Conservation (phyloP, 1,284 basidiomycete species). For the Heterobasidion annosum region DNA sequence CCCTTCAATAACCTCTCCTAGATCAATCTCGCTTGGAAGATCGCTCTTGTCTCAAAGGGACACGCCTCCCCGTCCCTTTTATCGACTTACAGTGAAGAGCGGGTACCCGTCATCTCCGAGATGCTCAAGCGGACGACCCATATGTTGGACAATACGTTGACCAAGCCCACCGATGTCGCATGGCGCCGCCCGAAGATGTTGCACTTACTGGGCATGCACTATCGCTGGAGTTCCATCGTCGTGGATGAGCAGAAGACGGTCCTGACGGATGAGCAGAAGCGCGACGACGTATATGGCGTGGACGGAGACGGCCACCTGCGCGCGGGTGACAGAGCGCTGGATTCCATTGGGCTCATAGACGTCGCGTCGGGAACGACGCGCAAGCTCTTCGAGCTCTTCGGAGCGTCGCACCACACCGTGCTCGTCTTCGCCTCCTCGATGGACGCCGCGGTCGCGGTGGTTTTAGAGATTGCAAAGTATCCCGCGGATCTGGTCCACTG, state of each 20-base stretch:
- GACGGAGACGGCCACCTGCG: background rate
- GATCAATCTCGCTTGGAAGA: constrained; percentile 25
- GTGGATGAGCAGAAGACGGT: constrained; percentile 5
- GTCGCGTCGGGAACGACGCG: background rate
- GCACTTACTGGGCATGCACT: constrained; percentile 12
- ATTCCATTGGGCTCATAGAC: constrained; percentile 6
- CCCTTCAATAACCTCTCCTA: background rate
- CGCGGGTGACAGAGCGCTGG: constrained; percentile 11
- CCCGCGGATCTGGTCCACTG: constrained; percentile 1
- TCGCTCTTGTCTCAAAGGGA: constrained; percentile 19
- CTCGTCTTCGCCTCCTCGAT: background rate
- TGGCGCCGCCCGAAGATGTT: constrained; percentile 6
- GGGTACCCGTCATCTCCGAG: constrained; percentile 17
- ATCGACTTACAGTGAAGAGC: constrained; percentile 17
- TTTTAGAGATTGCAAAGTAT: background rate
- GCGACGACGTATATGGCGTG: background rate
- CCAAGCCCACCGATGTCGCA: background rate
- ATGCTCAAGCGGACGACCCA: constrained; percentile 15
- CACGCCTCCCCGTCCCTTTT: constrained; percentile 15
- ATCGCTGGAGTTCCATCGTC: constrained; percentile 14
- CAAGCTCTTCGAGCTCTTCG: constrained; percentile 12
- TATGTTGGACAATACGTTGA: constrained; percentile 4
- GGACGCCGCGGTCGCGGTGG: background rate
- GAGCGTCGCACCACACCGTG: constrained; percentile 8
- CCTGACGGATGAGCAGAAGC: background rate